phyloP scores from a whole-genome alignment of 2,329 filamentous ascomycete species.

The Calonectria hawksworthii region DNA sequence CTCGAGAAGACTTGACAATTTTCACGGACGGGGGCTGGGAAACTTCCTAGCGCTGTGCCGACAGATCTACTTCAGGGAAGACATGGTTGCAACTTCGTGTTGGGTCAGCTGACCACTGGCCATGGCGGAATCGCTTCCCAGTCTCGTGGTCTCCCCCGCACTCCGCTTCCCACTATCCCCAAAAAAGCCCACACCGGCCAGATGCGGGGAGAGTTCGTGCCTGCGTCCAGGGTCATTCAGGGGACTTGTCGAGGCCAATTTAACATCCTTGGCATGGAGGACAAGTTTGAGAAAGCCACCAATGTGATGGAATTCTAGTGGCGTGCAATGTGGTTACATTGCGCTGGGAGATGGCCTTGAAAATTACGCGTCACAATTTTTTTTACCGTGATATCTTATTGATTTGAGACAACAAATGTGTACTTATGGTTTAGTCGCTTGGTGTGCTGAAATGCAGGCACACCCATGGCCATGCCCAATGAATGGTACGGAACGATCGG shows the following conservation, averaged over 20 bases:
- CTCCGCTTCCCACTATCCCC: slow-evolving; percentile 22
- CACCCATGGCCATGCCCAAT: neutral
- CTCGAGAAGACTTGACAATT: neutral
- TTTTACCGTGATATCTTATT: neutral
- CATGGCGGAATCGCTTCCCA: neutral
- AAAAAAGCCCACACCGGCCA: neutral
- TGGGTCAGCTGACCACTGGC: slow-evolving; percentile 25
- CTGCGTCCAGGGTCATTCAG: slow-evolving; percentile 8
- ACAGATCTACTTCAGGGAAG: slow-evolving; percentile 19
- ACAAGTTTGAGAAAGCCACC: neutral
- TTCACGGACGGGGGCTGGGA: slow-evolving; percentile 7
- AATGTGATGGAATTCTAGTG: neutral
- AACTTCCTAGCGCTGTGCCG: slow-evolving; percentile 16
- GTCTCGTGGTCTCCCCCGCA: slow-evolving; percentile 23
- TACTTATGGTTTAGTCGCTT: neutral
- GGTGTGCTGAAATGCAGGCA: neutral
- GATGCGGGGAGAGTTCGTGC: slow-evolving; percentile 16
- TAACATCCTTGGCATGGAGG: neutral
- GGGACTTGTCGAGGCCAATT: slow-evolving; percentile 27
- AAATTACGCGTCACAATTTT: neutral
- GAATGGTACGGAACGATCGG: neutral
- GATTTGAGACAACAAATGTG: neutral
- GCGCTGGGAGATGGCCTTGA: neutral
- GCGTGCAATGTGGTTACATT: neutral
- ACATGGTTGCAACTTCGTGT: slow-evolving; percentile 23